Percentiles rank a stretch among this genome's conserved stretches.
Conservation (phyloP, 768 basidiomycete genomes). For the Asterophora parasitica region DNA sequence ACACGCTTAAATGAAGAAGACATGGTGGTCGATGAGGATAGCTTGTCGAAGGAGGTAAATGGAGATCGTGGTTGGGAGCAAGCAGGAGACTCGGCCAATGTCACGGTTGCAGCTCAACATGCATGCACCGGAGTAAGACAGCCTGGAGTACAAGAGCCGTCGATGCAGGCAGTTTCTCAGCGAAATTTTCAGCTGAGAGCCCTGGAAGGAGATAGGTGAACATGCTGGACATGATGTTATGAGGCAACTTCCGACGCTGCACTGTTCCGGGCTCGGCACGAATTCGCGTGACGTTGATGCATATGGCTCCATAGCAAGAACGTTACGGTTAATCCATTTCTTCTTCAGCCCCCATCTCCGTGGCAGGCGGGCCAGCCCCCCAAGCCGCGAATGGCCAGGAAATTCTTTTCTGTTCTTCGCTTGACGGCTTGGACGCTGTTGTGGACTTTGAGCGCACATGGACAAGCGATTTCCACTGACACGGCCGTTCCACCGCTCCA, state of each 20-base stretch:
- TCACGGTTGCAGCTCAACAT: neutral
- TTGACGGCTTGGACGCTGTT: conserved; percentile 22
- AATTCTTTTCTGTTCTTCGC: conserved; percentile 19
- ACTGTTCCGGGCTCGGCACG: conserved; percentile 17
- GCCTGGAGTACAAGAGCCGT: too few relatives aligned
- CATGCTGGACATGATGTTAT: neutral
- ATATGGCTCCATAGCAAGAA: conserved; percentile 6
- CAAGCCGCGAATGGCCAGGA: conserved; percentile 27
- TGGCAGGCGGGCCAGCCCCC: conserved; percentile 18
- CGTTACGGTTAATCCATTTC: conserved; percentile 9
- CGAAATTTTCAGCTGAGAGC: neutral
- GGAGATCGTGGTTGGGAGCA: neutral
- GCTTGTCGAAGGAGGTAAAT: neutral
- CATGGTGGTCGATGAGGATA: conserved; percentile 3
- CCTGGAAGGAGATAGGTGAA: too few relatives aligned
- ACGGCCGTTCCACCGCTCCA: conserved; percentile 61
- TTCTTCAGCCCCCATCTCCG: conserved; percentile 7
- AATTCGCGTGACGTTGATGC: conserved; percentile 8
- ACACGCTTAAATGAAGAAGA: conserved; percentile 23
- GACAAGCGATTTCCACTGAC: conserved; percentile 48
- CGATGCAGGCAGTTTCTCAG: neutral
- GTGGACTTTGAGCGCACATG: conserved; percentile 21
- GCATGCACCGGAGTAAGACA: too few relatives aligned
- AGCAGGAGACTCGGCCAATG: neutral
- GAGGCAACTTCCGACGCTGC: conserved; percentile 4